Base-by-base conservation (phyloP, 441 rosid species). In the Adansonia grandidieri region DNA sequence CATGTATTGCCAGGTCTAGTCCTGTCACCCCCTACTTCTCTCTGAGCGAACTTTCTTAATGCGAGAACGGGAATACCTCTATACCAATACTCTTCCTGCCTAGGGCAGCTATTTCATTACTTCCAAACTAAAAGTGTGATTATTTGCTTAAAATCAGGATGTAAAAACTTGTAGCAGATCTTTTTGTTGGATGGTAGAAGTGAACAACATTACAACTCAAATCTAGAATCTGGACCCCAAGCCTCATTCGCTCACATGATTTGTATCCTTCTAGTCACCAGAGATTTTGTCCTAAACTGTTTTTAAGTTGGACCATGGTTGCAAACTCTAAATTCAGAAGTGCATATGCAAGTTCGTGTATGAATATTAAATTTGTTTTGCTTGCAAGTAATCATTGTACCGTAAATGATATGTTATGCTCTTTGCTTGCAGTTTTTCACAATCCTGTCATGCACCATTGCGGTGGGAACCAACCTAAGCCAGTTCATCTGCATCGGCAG, bases 401-500 rank as follows among this genome's bases (percentile, higher is more conserved):
- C 14, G 32, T 58, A 37, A 79, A 44, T 82, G 82, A 77, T 73
- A 8, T 47, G 37, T 28, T 9, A 10, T 73, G 32, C 17, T 47
- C 65, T 81, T 71, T 79, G 37, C 62, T 74, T 86, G 87, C 96
- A 94, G 98, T 79, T 87, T 84, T 96, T 96, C 89, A 79, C 91
- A 42, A 76, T 94, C 76, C 79, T 94, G 61, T 94, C 99, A 1
- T 96, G 99, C 87, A 86, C 81, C 76, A 91, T 96, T 32, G 98
- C 98, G 0, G 98, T 96, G 0, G 99, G 99, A 15, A 96, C 99
- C 74, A 96, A 96, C 86, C 97, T 94, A 58, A 96, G 98, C 88
- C 99, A 96, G 48, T 96, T 96, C 92, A 94, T 96, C 58, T 96
- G 99, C 87, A 92, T 96, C 1, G 98, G 99, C 72, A 89, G 98